Conservation (phyloP, 169 alveolate species). For the Plasmodium cynomolgi region DNA sequence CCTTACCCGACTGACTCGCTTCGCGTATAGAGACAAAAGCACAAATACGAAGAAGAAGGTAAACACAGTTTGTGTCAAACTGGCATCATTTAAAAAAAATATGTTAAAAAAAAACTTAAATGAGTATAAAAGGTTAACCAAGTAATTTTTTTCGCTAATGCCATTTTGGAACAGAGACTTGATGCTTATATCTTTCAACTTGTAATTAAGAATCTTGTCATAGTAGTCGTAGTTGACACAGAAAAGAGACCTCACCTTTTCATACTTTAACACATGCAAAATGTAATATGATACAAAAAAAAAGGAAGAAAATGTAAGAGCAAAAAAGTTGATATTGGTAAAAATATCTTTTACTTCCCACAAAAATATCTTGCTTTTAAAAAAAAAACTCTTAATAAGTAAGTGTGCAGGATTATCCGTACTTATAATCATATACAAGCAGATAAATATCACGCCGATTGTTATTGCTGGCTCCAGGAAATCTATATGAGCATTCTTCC, state of each 20-base stretch:
- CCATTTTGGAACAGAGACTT: slow-evolving; percentile 22
- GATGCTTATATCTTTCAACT: slow-evolving; percentile 19
- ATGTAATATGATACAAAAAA: slow-evolving; percentile 57
- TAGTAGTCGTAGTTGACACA: slow-evolving; percentile 62
- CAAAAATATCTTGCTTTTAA: slow-evolving; percentile 27
- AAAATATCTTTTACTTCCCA: slow-evolving; percentile 55
- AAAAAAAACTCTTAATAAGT: slow-evolving; percentile 24
- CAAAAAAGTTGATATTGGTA: slow-evolving; percentile 61
- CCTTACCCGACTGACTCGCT: slow-evolving; percentile 64
- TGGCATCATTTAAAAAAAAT: slow-evolving; percentile 46
- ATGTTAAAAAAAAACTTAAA: slow-evolving; percentile 59
- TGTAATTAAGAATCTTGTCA: slow-evolving; percentile 17
- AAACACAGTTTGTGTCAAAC: slow-evolving; percentile 19
- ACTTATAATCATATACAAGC: slow-evolving; percentile 58
- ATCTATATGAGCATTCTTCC: slow-evolving; percentile 7
- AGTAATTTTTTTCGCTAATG: slow-evolving; percentile 57
- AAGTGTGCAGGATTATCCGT: slow-evolving; percentile 43
- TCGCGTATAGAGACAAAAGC: slow-evolving; percentile 52
- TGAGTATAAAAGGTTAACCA: slow-evolving; percentile 42
- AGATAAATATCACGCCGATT: slow-evolving; percentile 47
- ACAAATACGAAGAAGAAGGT: slow-evolving; percentile 27
- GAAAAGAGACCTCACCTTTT: slow-evolving; percentile 24
- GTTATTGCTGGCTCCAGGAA: slow-evolving; percentile 55
- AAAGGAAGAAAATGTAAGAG: slow-evolving; percentile 56
- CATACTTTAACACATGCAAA: slow-evolving; percentile 27